Conservation (phyloP, 805 yeast species). For the Barnettozyma populi region DNA sequence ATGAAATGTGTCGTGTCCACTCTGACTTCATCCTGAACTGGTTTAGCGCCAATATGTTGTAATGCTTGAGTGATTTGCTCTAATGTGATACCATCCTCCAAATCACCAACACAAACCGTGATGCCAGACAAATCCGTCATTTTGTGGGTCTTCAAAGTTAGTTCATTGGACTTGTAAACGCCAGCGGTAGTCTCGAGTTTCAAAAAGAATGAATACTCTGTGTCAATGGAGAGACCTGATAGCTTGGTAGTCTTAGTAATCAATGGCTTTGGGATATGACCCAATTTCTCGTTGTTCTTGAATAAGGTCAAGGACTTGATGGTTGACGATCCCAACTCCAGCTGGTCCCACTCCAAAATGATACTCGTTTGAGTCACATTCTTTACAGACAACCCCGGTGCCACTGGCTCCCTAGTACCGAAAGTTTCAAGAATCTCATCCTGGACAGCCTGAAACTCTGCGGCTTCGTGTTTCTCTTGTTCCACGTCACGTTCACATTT, state of each 20-base stretch:
- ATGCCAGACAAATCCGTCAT: constrained; percentile 95
- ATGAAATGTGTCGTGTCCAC: constrained; percentile 94
- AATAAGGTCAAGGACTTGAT: constrained; percentile 71
- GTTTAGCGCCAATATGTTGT: constrained; percentile 73
- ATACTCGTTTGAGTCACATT: constrained; percentile 93
- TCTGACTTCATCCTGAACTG: constrained; percentile 63
- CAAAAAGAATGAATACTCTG: constrained; percentile 72
- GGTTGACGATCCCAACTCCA: constrained; percentile 77
- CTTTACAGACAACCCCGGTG: constrained; percentile 61
- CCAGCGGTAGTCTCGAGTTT: constrained; percentile 89
- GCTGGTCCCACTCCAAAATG: constrained; percentile 89
- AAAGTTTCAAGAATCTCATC: constrained; percentile 65
- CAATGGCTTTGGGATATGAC: constrained; percentile 79
- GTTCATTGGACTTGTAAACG: constrained; percentile 57
- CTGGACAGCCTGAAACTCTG: constrained; percentile 60
- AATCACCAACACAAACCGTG: constrained; percentile 82
- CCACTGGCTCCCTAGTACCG: constrained; percentile 65
- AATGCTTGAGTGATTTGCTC: constrained; percentile 61
- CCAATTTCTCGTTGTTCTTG: constrained; percentile 65
- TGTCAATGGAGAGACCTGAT: constrained; percentile 87
- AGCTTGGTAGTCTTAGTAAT: constrained; percentile 77
- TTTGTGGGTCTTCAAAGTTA: constrained; percentile 79
- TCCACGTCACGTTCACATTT: constrained; percentile 72
- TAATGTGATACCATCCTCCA: constrained; percentile 43
- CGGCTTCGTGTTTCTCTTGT: constrained; percentile 56